Conservation (phyloP, 1,284 basidiomycete species). For the Trametes hirsuta region DNA sequence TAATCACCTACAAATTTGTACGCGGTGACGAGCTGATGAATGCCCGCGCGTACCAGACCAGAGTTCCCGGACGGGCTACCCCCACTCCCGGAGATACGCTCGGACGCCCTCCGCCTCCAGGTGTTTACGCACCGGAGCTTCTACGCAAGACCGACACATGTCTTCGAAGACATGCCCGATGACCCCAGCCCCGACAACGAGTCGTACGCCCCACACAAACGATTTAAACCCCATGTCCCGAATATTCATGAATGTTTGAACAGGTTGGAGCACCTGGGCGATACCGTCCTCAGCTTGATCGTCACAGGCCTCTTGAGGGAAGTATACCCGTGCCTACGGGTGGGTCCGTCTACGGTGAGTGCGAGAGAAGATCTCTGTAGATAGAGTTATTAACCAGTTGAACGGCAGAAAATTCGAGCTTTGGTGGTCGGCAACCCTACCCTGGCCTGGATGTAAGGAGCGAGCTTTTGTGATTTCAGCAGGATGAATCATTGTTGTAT, state of each 20-base stretch:
- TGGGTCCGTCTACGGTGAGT: slow-evolving; percentile 74
- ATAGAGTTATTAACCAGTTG: not conserved
- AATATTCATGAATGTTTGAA: not conserved
- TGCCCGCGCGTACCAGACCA: slow-evolving; percentile 22
- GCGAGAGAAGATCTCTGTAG: too few species aligned
- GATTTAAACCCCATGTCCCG: not conserved
- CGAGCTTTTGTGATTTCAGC: not conserved
- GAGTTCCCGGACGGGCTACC: slow-evolving; percentile 41
- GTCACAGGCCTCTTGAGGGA: slow-evolving; percentile 66
- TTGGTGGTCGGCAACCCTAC: slow-evolving; percentile 74
- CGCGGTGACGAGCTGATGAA: not conserved
- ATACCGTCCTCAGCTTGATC: slow-evolving; percentile 66
- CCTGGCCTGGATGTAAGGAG: slow-evolving; percentile 61
- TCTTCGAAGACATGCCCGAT: slow-evolving; percentile 71
- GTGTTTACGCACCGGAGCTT: slow-evolving; percentile 77
- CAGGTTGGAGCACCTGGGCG: slow-evolving; percentile 76
- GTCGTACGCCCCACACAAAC: slow-evolving; percentile 48
- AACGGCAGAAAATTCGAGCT: slow-evolving; percentile 69
- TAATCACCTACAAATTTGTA: not conserved
- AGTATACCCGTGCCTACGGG: slow-evolving; percentile 67
- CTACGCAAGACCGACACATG: slow-evolving; percentile 64
- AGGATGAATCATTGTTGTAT: not conserved
- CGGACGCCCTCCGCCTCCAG: slow-evolving; percentile 46
- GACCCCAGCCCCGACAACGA: slow-evolving; percentile 81
- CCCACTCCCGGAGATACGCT: slow-evolving; percentile 52